These are phyloP conservation scores for Citrus hindsii DNA, from an alignment of 345 rosid genomes.

Conservation along the genomic window DNA sequence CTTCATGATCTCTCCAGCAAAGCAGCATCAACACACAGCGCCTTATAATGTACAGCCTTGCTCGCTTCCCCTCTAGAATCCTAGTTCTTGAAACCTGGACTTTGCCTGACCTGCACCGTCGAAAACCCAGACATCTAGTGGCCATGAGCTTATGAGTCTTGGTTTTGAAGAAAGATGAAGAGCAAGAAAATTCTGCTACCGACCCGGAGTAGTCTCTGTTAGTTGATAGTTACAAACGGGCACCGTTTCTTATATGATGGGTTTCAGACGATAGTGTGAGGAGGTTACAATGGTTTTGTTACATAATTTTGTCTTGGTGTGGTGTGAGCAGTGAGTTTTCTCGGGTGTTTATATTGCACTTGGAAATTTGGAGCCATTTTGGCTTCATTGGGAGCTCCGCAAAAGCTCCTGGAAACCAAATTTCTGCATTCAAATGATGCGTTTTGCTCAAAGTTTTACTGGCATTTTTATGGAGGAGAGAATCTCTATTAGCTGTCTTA, in stretches of 20 bases:
- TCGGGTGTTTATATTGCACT: not conserved
- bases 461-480: not conserved
- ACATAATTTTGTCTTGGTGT: conserved; percentile 20
- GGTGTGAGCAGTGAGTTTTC: conserved; percentile 4
- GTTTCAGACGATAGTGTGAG: not conserved
- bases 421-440: conserved; percentile 6
- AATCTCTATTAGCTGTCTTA: conserved; percentile 6
- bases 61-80: conserved; percentile 29
- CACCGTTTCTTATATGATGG: conserved; percentile 4
- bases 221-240: not conserved
- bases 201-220: not conserved
- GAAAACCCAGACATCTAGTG: conserved; percentile 17
- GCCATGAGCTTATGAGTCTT: conserved; percentile 7
- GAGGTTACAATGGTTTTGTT: conserved; percentile 30
- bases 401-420: not conserved
- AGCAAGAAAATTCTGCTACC: not conserved
- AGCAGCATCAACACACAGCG: conserved; percentile 35
- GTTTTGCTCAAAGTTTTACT: conserved; percentile 7
- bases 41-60: conserved; percentile 34
- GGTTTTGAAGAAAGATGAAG: conserved; percentile 4
- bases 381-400: conserved; percentile 22
- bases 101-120: conserved; percentile 5
- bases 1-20: conserved; percentile 33
- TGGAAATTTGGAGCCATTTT: conserved; percentile 2
- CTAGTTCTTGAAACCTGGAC: conserved; percentile 9